Conservation (phyloP, 176 grass and related monocot species). For the Avena eriantha region DNA sequence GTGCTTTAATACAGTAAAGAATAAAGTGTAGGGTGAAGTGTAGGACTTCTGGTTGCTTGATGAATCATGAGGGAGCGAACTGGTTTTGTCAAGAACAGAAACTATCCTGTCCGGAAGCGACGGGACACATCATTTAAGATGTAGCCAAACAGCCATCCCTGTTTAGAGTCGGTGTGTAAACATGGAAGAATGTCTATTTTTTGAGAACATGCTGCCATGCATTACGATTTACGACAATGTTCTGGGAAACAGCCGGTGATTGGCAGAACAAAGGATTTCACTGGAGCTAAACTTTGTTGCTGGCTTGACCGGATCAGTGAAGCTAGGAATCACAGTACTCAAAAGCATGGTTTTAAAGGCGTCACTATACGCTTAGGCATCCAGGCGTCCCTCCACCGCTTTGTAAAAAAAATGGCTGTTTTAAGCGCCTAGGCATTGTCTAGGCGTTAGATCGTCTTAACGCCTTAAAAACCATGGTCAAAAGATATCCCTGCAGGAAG, state of each 20-base stretch:
- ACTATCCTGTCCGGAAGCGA: too few species aligned
- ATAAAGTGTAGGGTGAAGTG: conserved; percentile 34
- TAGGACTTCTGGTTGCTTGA: conserved; percentile 16
- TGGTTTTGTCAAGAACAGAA: background rate
- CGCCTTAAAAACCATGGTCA: too few species aligned
- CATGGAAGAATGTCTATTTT: background rate
- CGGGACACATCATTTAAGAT: background rate
- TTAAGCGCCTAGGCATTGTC: too few species aligned
- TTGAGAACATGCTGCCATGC: background rate
- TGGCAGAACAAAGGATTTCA: background rate
- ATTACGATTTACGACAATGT: background rate
- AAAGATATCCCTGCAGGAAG: too few species aligned
- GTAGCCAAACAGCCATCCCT: background rate
- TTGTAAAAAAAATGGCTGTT: too few species aligned
- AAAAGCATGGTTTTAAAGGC: too few species aligned
- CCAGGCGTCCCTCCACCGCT: too few species aligned
- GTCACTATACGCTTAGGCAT: too few species aligned
- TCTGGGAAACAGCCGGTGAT: background rate
- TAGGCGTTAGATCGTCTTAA: too few species aligned
- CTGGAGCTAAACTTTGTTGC: too few species aligned
- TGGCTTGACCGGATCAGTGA: background rate
- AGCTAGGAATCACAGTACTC: background rate
- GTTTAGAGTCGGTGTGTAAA: background rate
- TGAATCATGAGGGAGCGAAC: background rate
- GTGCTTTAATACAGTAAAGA: conserved; percentile 26